Percentiles rank a stretch among this genome's conserved stretches.
Evolutionary conservation across 2,329 filamentous ascomycete species (phyloP).

Genomic region (Sclerotinia spermophila): DNA sequence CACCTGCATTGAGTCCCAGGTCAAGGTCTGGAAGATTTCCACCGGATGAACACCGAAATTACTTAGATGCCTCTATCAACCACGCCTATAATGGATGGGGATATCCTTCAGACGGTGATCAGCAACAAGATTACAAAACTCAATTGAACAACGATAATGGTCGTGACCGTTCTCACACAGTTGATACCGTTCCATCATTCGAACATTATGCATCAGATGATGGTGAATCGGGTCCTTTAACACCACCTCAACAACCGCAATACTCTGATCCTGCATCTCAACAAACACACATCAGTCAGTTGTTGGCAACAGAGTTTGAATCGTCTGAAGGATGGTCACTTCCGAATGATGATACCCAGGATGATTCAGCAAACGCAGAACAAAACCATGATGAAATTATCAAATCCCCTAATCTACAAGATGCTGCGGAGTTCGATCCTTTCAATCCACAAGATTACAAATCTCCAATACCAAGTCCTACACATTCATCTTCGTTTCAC

Average conservation of each 20-base stretch:
- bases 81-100: background rate
- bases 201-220: slow-evolving; percentile 30
- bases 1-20: background rate
- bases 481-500: background rate
- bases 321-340: slow-evolving; percentile 9
- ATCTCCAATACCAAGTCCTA: slow-evolving; percentile 13
- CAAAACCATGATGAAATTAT: background rate
- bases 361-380: background rate
- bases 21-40: background rate
- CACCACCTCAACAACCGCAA: slow-evolving; percentile 8
- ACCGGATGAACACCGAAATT: slow-evolving; percentile 10
- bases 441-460: slow-evolving; percentile 25
- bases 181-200: slow-evolving; percentile 30
- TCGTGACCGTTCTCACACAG: slow-evolving; percentile 24
- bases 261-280: background rate
- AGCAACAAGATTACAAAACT: background rate
- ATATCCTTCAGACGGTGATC: background rate
- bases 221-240: slow-evolving; percentile 10
- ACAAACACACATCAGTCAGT: slow-evolving; percentile 16
- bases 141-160: background rate
- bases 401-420: slow-evolving; percentile 11
- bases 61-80: slow-evolving; percentile 9
- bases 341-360: background rate
- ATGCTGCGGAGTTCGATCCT: slow-evolving; percentile 26
- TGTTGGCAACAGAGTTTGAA: slow-evolving; percentile 14